Base-by-base conservation (phyloP, 257 asterid genomes). In the Plantago ovata region DNA sequence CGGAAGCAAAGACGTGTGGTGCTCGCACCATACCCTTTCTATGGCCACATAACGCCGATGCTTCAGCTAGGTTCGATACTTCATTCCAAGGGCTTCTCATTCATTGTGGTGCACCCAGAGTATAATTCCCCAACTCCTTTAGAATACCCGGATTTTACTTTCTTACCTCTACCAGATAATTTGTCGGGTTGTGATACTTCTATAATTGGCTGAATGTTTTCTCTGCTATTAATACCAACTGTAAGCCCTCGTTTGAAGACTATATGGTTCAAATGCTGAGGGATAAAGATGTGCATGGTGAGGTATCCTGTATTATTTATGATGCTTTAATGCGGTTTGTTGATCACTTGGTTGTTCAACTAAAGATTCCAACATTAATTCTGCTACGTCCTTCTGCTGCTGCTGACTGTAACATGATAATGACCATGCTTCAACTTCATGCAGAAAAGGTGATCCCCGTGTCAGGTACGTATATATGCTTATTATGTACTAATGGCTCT, bases 41-140 rank as follows among this genome's bases (percentile, higher is more conserved):
- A 73, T 23, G 84, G 88, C 21, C 88, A 78, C 70, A 2, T 75
- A 4, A 81, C 82, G 1, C 84, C 84, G 1, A 81, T 78, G 85
- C 79, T 78, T 22, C 85, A 78, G 22, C 58, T 78, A 8, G 83
- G 72, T 3, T 15, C 54, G 0, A 36, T 72, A 22, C 78, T 79
- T 9, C 57, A 71, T 33, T 64, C 83, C 0, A 60, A 18, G 49
- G 95, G 95, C 45, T 83, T 83, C 71, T 72, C 82, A 1, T 39
- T 86, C 19, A 41, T 63, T 6, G 24, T 83, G 0, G 82, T 80
- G 10, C 87, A 79, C 75, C 56, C 95, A 1, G 32, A 73, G 6
- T 79, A 63, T 68, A 75, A 79, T 38, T 56, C 93, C 19, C 85
- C 84, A 0, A 33, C 66, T 18, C 69, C 81, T 21, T 67, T 60